Base-by-base conservation (phyloP, 1,284 basidiomycete genomes). In the Rhodotorula sp. region DNA sequence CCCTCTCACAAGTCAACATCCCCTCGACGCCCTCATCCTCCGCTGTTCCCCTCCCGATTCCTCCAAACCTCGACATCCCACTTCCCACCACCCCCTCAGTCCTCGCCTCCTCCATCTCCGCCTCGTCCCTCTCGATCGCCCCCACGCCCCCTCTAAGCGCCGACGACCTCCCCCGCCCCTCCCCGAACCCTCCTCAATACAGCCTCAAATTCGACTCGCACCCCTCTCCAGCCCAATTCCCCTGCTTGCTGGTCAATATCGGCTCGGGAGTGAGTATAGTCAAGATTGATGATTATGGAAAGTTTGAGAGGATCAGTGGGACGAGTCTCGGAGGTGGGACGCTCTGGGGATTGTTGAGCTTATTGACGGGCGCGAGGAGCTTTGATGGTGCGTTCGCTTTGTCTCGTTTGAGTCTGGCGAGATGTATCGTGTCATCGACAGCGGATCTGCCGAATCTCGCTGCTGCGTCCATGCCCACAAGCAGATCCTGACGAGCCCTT, bases 311-410 rank as follows among this genome's bases (percentile, higher is more conserved):
- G 77, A 91, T 99, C 56, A 94, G 91, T 74, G 96, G 96, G 34
- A 99, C 96, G 54, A 94, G 92, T 82, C 82, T 99, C 58, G 96
- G 96, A 55, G 96, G 96, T n/a, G 96, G 95, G 48, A 99, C 96
- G n/a, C 83, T 99, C 26, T 99, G 96, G 96, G 96, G 96, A 28
- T 81, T 99, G 75, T 82, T 99, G 65, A 95, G 92, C 78, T 81
- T 99, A 68, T 83, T 99, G 73, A 99, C 96, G 28, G 92, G 93
- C 57, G 96, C 96, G n/a, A 89, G 87, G 58, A 91, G 86, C 54
- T 99, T 99, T 81, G 95, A 99, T 81, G 93, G 93, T 93, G 77
- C 74, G 91, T 83, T 20, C 6, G 0, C 2, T 13, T 31, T 24
- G 31, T 34, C 40, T 34, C 34, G 34, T 34, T n/a, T n/a, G n/a